Percentiles rank a stretch among this genome's conserved stretches.
Conservation (phyloP, 345 rosid species). For the Linum trigynum region DNA sequence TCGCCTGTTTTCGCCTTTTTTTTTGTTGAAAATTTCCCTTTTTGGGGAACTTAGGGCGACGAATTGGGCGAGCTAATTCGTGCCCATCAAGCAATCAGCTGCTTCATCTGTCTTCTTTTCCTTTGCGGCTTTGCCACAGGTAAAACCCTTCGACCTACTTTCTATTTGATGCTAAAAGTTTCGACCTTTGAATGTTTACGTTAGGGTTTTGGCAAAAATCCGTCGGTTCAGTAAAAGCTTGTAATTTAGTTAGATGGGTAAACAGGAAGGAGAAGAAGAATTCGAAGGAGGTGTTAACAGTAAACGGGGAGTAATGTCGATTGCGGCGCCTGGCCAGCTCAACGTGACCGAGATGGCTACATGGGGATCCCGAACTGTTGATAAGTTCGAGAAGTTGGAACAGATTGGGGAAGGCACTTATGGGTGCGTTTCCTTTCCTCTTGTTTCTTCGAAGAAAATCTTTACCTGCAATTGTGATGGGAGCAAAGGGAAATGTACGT, state of each 20-base stretch:
- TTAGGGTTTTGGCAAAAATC: background rate
- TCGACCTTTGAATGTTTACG: too few species aligned
- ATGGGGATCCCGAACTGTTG: constrained; percentile 74
- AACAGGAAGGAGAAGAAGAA: background rate
- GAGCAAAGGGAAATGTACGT: background rate
- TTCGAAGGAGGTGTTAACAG: background rate
- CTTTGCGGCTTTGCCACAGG: too few species aligned
- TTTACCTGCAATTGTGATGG: background rate
- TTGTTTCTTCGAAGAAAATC: background rate
- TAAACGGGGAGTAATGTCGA: constrained; percentile 30
- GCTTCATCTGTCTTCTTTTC: too few species aligned
- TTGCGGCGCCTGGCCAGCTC: constrained; percentile 47
- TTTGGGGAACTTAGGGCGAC: too few species aligned
- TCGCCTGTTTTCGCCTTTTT: too few species aligned
- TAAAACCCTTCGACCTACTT: too few species aligned
- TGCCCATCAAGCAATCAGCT: too few species aligned
- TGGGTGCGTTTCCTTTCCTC: constrained; percentile 31
- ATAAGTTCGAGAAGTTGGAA: constrained; percentile 75
- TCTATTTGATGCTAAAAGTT: too few species aligned
- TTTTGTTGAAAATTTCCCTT: too few species aligned
- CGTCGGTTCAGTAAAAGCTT: background rate
- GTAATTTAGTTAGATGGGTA: background rate
- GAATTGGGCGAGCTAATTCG: too few species aligned
- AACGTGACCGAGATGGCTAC: constrained; percentile 49
- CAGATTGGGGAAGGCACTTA: constrained; percentile 88